A percentile compares a stretch with the other conserved stretches of the same genome.
phyloP scores from a whole-genome alignment of 306 rosid species.

The Gillenia trifoliata region DNA sequence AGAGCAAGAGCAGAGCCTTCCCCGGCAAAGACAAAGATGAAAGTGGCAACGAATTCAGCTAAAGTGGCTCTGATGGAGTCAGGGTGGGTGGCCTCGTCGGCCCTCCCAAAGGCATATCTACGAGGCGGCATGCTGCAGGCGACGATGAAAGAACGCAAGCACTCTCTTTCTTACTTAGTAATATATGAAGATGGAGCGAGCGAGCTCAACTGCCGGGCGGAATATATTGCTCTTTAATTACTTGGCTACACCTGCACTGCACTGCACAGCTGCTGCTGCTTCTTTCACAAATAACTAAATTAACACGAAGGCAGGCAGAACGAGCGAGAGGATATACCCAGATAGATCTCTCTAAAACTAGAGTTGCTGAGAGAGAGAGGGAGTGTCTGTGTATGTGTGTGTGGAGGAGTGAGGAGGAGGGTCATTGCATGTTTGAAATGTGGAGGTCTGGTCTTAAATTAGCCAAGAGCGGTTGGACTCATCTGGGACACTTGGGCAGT shows the following conservation, averaged over 20 bases:
- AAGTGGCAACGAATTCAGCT: slow-evolving; percentile 78
- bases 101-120: slow-evolving; percentile 72
- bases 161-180: not conserved
- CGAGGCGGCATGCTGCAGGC: slow-evolving; percentile 49
- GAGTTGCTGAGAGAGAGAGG: not conserved
- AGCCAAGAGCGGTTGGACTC: slow-evolving; percentile 14
- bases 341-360: not conserved
- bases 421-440: slow-evolving; percentile 61
- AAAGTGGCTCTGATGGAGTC: slow-evolving; percentile 87
- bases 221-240: too few relatives aligned
- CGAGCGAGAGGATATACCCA: not conserved
- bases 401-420: not conserved
- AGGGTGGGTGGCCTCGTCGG: slow-evolving; percentile 86
- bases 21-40: slow-evolving; percentile 87
- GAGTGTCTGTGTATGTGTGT: not conserved
- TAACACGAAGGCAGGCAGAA: not conserved
- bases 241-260: too few relatives aligned
- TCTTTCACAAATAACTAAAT: not conserved
- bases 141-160: not conserved
- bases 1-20: slow-evolving; percentile 94
- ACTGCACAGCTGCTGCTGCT: too few relatives aligned
- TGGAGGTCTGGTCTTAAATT: slow-evolving; percentile 44
- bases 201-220: too few relatives aligned
- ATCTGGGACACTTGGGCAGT: slow-evolving; percentile 47
- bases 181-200: not conserved